These are phyloP conservation scores for Elsinoe fawcettii DNA, from an alignment of 2,329 filamentous ascomycete species.

Conservation along the genomic window DNA sequence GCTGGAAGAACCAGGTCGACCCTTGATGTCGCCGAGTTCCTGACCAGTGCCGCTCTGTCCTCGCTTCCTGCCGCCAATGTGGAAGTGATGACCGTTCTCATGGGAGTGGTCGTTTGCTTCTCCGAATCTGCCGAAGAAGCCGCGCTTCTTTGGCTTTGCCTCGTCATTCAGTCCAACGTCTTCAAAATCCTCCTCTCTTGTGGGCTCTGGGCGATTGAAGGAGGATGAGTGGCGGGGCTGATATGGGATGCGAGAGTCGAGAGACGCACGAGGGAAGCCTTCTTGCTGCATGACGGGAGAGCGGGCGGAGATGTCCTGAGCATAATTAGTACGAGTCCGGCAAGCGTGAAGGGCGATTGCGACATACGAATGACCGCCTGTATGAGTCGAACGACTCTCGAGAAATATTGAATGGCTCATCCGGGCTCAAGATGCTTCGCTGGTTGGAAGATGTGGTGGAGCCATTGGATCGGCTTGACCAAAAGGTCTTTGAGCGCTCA, in stretches of 20 bases:
- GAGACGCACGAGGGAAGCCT: constrained; percentile 60
- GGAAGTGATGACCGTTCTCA: constrained; percentile 34
- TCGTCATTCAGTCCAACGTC: constrained; percentile 84
- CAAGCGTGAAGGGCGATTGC: background rate
- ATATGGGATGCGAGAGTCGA: constrained; percentile 61
- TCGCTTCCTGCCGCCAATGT: constrained; percentile 63
- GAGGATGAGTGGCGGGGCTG: constrained; percentile 34
- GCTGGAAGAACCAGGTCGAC: background rate
- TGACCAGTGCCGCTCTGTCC: constrained; percentile 62
- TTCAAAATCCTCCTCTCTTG: constrained; percentile 69
- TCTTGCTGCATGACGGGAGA: constrained; percentile 63
- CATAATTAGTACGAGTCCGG: constrained; percentile 14
- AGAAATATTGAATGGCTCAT: constrained; percentile 90
- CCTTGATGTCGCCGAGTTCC: constrained; percentile 57
- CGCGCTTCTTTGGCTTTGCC: constrained; percentile 62
- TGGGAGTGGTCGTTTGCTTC: constrained; percentile 40
- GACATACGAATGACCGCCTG: constrained; percentile 80
- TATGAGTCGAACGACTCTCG: constrained; percentile 97
- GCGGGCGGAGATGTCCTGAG: constrained; percentile 82
- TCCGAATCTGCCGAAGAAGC: constrained; percentile 75
- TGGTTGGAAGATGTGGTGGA: constrained; percentile 50
- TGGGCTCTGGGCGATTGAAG: constrained; percentile 27
- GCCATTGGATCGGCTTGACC: constrained; percentile 49
- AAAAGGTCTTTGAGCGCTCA: constrained; percentile 68
- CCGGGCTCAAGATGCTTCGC: constrained; percentile 64